These are phyloP conservation scores for Aspergillus conjunctus DNA, from an alignment of 495 filamentous ascomycete species.

Conservation along the genomic window DNA sequence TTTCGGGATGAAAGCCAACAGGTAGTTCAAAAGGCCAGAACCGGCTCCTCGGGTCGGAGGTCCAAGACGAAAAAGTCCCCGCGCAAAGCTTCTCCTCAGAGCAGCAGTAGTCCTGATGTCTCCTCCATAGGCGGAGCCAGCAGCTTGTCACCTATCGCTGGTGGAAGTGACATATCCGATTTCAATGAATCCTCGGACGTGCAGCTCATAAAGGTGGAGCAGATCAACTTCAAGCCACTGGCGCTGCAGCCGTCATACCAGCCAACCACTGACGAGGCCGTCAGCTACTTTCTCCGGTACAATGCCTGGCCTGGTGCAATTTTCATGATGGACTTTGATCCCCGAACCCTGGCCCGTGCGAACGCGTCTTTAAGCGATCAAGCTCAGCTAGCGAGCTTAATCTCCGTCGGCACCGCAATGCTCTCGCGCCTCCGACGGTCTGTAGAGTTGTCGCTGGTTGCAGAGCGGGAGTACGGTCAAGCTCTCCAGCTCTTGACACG, in stretches of 20 bases:
- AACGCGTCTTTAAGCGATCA: conserved; percentile 29
- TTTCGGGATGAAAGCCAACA: conserved; percentile 74
- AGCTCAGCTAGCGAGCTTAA: conserved; percentile 48
- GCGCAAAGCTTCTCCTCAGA: conserved; percentile 11
- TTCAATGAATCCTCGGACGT: conserved; percentile 25
- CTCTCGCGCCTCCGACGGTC: conserved; percentile 46
- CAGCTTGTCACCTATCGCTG: conserved; percentile 1
- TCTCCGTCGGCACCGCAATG: conserved; percentile 55
- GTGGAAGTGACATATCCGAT: conserved; percentile 16
- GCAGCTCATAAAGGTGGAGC: conserved; percentile 15
- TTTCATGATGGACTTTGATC: conserved; percentile 33
- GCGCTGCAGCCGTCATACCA: conserved; percentile 29
- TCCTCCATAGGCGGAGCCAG: conserved; percentile 8
- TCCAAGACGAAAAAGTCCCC: conserved; percentile 20
- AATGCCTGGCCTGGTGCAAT: conserved; percentile 42
- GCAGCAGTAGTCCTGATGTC: conserved; percentile 14
- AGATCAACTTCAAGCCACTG: conserved; percentile 9
- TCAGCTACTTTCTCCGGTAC: conserved; percentile 47
- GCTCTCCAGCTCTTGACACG: conserved; percentile 53
- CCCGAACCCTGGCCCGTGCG: conserved; percentile 27
- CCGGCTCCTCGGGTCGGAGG: conserved; percentile 30
- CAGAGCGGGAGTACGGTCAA: conserved; percentile 50
- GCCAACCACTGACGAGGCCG: conserved; percentile 38
- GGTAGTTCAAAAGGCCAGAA: conserved; percentile 65
- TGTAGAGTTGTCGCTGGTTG: conserved; percentile 36